Conservation (phyloP, 805 yeast species). For the Kazachstania kunashirensis region DNA sequence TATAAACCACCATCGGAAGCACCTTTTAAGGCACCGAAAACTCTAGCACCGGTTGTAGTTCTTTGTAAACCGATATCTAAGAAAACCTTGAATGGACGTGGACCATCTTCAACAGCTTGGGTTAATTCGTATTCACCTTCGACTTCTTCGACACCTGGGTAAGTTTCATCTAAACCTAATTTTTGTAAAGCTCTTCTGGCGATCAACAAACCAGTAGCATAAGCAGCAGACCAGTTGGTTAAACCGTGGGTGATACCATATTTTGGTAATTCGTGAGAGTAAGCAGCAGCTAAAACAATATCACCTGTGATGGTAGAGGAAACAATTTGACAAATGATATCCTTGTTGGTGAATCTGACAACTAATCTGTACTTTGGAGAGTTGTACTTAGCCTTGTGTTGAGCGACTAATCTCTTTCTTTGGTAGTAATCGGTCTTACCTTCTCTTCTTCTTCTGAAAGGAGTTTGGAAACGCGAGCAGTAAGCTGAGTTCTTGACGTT, state of each 20-base stretch:
- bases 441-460: conserved; percentile 99
- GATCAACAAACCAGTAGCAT: conserved; percentile 95
- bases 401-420: conserved; percentile 98
- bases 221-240: conserved; percentile 99
- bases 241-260: conserved; percentile 98
- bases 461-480: conserved; percentile 99
- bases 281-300: conserved; percentile 91
- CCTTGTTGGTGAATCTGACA: conserved; percentile 99
- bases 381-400: conserved; percentile 99
- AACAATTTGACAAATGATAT: conserved; percentile 94
- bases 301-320: conserved; percentile 98
- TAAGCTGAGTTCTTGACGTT: conserved; percentile 77
- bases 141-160: conserved; percentile 97
- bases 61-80: conserved; percentile 98
- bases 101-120: conserved; percentile 98
- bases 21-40: conserved; percentile 99
- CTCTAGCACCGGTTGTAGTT: conserved; percentile 99
- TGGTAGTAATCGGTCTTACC: conserved; percentile 99
- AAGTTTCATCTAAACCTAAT: conserved; percentile 96
- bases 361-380: conserved; percentile 99
- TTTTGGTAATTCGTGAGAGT: conserved; percentile 96
- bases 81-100: conserved; percentile 99
- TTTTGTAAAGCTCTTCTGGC: conserved; percentile 99
- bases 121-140: conserved; percentile 98
- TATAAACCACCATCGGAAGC: conserved; percentile 99